Evolutionary conservation across 805 yeast genomes (phyloP).

Genomic region (Metschnikowia peoriensis): DNA sequence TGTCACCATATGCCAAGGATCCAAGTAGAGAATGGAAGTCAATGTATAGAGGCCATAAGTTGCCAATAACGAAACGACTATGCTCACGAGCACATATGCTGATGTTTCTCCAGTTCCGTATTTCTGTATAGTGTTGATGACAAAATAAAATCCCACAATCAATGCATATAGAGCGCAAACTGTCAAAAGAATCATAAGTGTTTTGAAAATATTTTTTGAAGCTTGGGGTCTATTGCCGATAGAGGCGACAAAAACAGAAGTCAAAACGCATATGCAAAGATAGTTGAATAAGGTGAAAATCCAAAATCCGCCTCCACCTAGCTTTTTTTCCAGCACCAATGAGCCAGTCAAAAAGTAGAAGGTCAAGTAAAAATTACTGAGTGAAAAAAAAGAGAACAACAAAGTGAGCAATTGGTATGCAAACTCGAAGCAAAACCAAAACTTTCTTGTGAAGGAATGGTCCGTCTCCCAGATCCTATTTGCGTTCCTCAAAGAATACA

Average conservation of each 20-base stretch:
- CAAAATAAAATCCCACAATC: constrained; percentile 78
- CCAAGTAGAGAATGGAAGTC: constrained; percentile 81
- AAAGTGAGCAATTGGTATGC: constrained; percentile 23
- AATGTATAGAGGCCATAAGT: constrained; percentile 87
- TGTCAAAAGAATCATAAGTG: constrained; percentile 69
- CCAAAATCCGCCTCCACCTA: constrained; percentile 77
- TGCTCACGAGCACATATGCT: constrained; percentile 60
- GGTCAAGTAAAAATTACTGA: constrained; percentile 28
- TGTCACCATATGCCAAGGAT: constrained; percentile 95
- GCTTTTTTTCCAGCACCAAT: constrained; percentile 42
- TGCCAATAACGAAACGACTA: constrained; percentile 80
- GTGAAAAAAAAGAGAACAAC: constrained; percentile 25
- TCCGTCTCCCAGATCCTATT: constrained; percentile 27
- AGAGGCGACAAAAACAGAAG: constrained; percentile 87
- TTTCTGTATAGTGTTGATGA: constrained; percentile 48
- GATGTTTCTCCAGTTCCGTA: constrained; percentile 43
- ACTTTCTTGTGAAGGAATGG: constrained; percentile 23
- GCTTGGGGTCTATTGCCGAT: constrained; percentile 99
- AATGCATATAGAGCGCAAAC: constrained; percentile 80
- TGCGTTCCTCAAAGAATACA: constrained; percentile 25
- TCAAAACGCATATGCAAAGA: constrained; percentile 73
- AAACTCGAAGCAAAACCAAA: constrained; percentile 26
- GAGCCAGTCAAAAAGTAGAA: constrained; percentile 42
- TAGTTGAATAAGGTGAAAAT: constrained; percentile 85
- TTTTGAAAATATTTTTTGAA: constrained; percentile 72